Base-by-base conservation (phyloP, 768 basidiomycete species). In the Dioszegia hungarica region DNA sequence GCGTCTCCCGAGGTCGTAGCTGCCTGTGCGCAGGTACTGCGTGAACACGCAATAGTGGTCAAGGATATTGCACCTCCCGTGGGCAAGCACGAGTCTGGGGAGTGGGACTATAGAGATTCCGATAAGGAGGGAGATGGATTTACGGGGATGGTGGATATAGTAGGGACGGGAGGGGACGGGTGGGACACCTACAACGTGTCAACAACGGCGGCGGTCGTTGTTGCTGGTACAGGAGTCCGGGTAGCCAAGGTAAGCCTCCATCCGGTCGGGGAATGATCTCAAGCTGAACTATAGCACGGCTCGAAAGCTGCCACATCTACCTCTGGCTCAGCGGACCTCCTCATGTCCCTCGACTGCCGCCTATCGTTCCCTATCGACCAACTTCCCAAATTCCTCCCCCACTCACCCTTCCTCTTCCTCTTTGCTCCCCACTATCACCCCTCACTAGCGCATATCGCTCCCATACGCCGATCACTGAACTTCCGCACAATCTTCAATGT, bases 401-500 rank as follows among this genome's bases (percentile, higher is more conserved):
- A 60, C 34, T 77, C 75, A 0, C 90, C 91, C 0, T 97, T 99
- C 77, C 84, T 85, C 2, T 97, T 94, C 82, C 86, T 99, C 73
- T 85, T 94, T 59, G 95, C 90, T 0, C 87, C 91, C 0, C 87
- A 93, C 72, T 97, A 91, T 77, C 92, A 98, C 76, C 93, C 93
- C 1, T 76, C 87, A 0, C 81, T 97, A 44, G 89, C 87, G 5
- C 78, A 82, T 54, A 81, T 98, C 62, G 87, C 87, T 0, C 91
- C 94, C 0, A 83, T 87, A 70, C 86, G 94, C 53, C 88, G 87
- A 67, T 78, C 84, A 0, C 83, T 98, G 51, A 90, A 91, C 43
- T 97, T 94, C 79, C 86, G 92, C 43, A 97, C 94, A 9, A 86
- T 99, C 79, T 97, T 95, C 82, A 98, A 99, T 77, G 79, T 92